Evolutionary conservation across 441 rosid species (phyloP), one percentile per base, ranked within the genome.

Genomic region (Daphne laureola): DNA sequence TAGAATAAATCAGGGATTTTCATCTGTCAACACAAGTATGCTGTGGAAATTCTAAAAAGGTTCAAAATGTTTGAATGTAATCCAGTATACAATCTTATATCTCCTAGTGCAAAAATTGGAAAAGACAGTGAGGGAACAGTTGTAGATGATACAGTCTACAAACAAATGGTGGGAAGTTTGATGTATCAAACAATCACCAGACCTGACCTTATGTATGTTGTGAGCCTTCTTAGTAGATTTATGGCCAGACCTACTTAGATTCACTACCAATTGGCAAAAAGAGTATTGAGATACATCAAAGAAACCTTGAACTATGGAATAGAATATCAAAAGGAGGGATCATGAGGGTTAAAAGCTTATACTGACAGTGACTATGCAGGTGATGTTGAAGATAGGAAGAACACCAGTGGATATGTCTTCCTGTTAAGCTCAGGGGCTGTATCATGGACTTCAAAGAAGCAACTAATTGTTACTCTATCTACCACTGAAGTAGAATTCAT

Each of bases 161-260:
- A 26, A 31, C 44, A 53, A 3, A 0, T 53, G 8, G 35, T 53
- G 14, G 57, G 57, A 14, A 53, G 57, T 17, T 16, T 53, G 17
- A 40, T 53, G 46, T 36, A 53, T 17, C 18, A 38, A 8, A 21
- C 46, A 38, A 12, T 46, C 14, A 40, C 46, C 8, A 8, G 26
- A 53, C 46, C 25, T 9, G 57, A 53, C 31, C 17, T 40, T 27
- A 40, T 41, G 57, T 17, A 13, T 52, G 42, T n/a, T 15, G 14
- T 16, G 7, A 26, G 44, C 35, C 55, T 52, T 23, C 15, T 52
- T 14, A 35, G 23, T 15, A 52, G 55, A 52, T 52, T 9, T 15
- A 52, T 52, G 55, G 53, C 31, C 11, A 21, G 4, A 11, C 53
- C 38, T 16, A 49, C n/a, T 11, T 8, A 49, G 15, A 17, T 48